Conservation (phyloP, 2,329 filamentous ascomycete species). For the Parascedosporium putredinis region DNA sequence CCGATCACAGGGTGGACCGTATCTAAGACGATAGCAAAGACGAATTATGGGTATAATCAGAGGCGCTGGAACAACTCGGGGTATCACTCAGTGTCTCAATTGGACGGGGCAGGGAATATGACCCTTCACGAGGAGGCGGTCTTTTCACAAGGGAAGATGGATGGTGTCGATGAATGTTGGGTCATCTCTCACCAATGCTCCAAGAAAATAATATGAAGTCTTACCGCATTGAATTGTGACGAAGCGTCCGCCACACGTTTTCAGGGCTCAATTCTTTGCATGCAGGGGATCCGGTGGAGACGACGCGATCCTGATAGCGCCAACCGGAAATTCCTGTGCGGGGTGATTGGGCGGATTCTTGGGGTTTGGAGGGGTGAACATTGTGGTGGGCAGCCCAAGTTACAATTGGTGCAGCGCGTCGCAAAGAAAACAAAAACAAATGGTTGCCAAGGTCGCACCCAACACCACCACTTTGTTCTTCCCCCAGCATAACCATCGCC, state of each 20-base stretch:
- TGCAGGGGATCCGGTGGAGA: not conserved
- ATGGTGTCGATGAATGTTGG: no score
- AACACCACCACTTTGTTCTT: not conserved
- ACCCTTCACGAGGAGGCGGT: no score
- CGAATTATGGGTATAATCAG: no score
- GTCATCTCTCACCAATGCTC: no score
- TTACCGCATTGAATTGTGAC: no score
- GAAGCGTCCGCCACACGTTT: no score
- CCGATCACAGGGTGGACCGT: no score
- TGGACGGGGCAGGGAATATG: no score
- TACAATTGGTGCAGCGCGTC: slow-evolving; percentile 8
- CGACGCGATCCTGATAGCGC: not conserved
- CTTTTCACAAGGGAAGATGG: no score
- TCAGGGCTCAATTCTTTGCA: not conserved
- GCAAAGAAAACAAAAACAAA: slow-evolving; percentile 21
- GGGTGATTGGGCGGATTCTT: not conserved
- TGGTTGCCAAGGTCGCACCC: slow-evolving; percentile 5
- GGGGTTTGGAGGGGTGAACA: not conserved
- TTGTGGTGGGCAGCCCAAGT: not conserved
- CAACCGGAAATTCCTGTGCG: not conserved
- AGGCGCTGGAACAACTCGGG: not conserved
- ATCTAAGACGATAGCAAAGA: no score
- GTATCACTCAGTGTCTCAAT: not conserved
- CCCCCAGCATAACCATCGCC: not conserved
- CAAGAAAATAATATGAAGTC: no score